phyloP scores from a whole-genome alignment of 2,329 filamentous ascomycete genomes.

The Colletotrichum navitas region DNA sequence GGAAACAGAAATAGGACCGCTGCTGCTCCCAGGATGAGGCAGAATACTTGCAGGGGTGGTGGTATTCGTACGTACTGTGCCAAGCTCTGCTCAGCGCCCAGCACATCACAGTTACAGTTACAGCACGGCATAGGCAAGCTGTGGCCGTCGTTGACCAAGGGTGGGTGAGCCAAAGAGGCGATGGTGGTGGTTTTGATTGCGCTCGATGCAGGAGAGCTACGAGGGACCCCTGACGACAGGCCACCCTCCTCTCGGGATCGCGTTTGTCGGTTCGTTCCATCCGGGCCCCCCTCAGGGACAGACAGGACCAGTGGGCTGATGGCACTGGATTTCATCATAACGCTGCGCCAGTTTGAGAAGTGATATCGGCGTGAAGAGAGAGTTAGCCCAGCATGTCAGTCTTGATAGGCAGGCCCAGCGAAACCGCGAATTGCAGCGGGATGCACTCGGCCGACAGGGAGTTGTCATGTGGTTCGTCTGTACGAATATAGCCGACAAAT shows the following conservation, averaged over 20 bases:
- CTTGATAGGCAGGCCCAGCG: neutral
- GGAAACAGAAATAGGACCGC: slow-evolving; percentile 34
- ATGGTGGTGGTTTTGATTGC: slow-evolving; percentile 1
- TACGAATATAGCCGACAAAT: neutral
- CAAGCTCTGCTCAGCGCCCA: slow-evolving; percentile 1
- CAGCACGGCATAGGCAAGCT: neutral
- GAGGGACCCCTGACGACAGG: slow-evolving; percentile 30
- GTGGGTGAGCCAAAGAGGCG: slow-evolving; percentile 12
- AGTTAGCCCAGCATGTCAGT: neutral
- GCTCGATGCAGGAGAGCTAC: slow-evolving; percentile 36
- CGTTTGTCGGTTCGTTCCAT: slow-evolving; percentile 37
- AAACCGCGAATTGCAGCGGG: neutral
- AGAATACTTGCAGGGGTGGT: slow-evolving; percentile 7
- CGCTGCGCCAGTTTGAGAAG: neutral
- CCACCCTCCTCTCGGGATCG: slow-evolving; percentile 19
- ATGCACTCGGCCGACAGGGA: slow-evolving; percentile 14
- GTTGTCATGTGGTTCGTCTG: neutral
- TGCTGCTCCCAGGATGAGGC: slow-evolving; percentile 30
- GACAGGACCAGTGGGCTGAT: slow-evolving; percentile 8
- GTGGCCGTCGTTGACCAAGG: slow-evolving; percentile 10
- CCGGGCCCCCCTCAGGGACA: neutral
- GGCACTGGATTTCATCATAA: slow-evolving; percentile 16
- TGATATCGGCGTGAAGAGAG: slow-evolving; percentile 7
- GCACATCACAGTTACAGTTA: neutral
- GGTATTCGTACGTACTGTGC: neutral